These are phyloP conservation scores for Dovyalis caffra DNA, from an alignment of 345 rosid species.

Conservation along the genomic window DNA sequence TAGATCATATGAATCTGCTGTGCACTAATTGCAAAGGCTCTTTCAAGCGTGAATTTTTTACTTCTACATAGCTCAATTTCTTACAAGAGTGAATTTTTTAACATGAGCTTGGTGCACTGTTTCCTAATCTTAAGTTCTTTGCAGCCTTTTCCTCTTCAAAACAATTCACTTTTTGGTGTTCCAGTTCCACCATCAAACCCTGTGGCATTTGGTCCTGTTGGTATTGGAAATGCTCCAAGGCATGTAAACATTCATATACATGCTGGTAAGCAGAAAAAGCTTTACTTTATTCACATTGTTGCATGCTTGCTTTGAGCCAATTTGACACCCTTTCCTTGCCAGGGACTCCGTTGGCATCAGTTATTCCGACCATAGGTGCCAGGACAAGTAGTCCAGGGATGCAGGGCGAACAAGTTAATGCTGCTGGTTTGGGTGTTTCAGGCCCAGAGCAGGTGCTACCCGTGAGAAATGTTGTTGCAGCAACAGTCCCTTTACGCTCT, in stretches of 20 bases:
- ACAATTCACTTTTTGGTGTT: conserved; percentile 65
- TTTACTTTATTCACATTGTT: not conserved
- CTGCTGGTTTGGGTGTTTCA: conserved; percentile 36
- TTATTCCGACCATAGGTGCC: conserved; percentile 49
- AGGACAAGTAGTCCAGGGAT: conserved; percentile 45
- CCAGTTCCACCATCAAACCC: conserved; percentile 52
- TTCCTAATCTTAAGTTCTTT: conserved; percentile 17
- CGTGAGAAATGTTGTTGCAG: conserved; percentile 45
- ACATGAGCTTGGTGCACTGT: not conserved
- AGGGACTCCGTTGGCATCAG: conserved; percentile 60
- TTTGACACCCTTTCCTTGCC: conserved; percentile 20
- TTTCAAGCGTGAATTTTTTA: too few species aligned
- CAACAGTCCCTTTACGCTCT: conserved; percentile 47
- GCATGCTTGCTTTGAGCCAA: not conserved
- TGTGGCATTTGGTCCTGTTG: conserved; percentile 46
- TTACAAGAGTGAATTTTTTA: not conserved
- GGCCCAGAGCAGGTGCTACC: conserved; percentile 39
- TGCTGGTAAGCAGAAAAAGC: conserved; percentile 60
- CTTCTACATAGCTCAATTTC: not conserved
- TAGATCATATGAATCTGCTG: not conserved
- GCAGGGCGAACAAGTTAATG: conserved; percentile 49
- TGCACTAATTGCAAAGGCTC: not conserved
- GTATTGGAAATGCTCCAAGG: conserved; percentile 65
- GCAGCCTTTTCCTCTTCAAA: conserved; percentile 93
- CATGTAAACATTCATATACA: conserved; percentile 90